Evolutionary conservation across 352 stramenopile genomes (phyloP), one percentile per base, ranked within the genome.

Genomic region (Phytophthora pseudosyringae): DNA sequence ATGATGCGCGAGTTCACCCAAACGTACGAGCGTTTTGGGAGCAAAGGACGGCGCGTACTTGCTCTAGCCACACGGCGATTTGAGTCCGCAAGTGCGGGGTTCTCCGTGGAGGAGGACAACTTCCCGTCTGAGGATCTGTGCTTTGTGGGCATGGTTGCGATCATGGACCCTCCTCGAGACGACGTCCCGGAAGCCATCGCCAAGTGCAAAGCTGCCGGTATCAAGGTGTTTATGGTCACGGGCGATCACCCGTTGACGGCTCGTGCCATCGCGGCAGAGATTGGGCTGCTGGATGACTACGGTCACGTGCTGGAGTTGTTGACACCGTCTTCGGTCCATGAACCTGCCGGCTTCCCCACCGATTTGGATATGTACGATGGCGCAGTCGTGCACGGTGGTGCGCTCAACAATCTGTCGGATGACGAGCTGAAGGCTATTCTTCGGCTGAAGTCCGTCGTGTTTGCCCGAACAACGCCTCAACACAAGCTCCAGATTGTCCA

Each of bases 181-280:
- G 81, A 89, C 16, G 88, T 97, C 4, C 70, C 84, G 5, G 80
- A 85, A 25, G 87, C 91, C 5, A 86, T 97, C 25, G 51, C 67
- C 3, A 84, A 90, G 53, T 96, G 83, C 65, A 93, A 93, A 35
- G 74, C 76, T 18, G 82, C 88, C n/a, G 90, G 88, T 4, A 86
- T 98, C n/a, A 89, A 90, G 53, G 91, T 97, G 44, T 91, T 96
- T 33, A 98, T 97, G 90, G 87, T 98, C n/a, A 98, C 91, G 12
- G 91, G 91, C 8, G 91, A 98, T 62, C 88, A 97, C 50, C 89
- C 86, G 15, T 56, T 93, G 35, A 97, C 89, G 10, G 91, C 86
- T n/a, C 72, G 89, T 47, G 88, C 90, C 15, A 97, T 97, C 39
- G 89, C 90, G 4, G 55, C 74, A 6, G 77, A 96, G 61, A 84